Conservation (phyloP, 1,284 basidiomycete species). For the Tilletiopsis washingtonensis region DNA sequence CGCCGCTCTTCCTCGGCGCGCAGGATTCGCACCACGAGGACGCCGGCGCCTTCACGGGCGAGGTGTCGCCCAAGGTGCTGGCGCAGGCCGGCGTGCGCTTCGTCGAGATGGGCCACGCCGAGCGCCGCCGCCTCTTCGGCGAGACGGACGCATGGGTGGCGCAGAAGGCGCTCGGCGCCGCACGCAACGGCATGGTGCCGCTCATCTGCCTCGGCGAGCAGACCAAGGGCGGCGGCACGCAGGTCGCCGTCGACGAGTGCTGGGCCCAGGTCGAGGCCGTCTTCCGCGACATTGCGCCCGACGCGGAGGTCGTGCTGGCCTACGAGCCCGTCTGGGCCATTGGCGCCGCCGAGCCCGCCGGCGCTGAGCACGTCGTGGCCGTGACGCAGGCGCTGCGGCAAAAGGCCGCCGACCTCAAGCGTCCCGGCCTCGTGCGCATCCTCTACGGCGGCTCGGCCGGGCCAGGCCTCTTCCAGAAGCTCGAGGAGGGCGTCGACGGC, state of each 20-base stretch:
- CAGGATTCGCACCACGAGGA: conserved; percentile 34
- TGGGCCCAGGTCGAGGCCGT: conserved; percentile 34
- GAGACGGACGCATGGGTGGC: conserved; percentile 36
- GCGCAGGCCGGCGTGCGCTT: conserved; percentile 29
- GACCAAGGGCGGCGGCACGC: conserved; percentile 13
- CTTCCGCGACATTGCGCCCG: conserved; percentile 9
- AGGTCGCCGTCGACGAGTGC: conserved; percentile 27
- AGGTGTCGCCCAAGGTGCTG: conserved; percentile 34
- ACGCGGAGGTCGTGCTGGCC: conserved; percentile 25
- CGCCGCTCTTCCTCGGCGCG: conserved; percentile 25
- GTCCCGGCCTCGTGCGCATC: conserved; percentile 17
- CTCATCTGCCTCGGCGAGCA: conserved; percentile 41
- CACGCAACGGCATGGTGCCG: conserved; percentile 25
- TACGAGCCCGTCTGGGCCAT: conserved; percentile 46
- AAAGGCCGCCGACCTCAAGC: conserved; percentile 6
- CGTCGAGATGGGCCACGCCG: conserved; percentile 42
- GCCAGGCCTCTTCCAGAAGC: conserved; percentile 30
- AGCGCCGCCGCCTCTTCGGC: conserved; percentile 31
- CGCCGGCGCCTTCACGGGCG: conserved; percentile 34
- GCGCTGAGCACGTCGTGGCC: conserved; percentile 33
- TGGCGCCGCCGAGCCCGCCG: conserved; percentile 29
- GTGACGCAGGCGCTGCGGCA: conserved; percentile 31
- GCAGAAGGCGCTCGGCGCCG: conserved; percentile 24
- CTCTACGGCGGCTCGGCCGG: conserved; percentile 40
- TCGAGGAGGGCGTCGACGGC: conserved; percentile 36